phyloP scores from a whole-genome alignment of 2,329 filamentous ascomycete genomes.

The Diaporthe sp. region DNA sequence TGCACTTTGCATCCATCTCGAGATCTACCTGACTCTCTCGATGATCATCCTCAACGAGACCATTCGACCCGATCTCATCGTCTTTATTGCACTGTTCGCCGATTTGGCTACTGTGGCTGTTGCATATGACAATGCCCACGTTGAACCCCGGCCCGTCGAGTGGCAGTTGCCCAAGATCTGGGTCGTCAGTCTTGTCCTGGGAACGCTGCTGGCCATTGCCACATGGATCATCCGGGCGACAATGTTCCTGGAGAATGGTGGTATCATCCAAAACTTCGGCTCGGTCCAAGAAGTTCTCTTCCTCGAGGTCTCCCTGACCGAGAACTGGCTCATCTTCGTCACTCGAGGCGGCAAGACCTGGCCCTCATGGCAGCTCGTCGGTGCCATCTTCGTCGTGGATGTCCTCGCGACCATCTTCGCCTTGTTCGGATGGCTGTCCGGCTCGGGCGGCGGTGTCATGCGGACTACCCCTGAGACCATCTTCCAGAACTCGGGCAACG shows the following conservation, averaged over 20 bases:
- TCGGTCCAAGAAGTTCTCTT: slow-evolving; percentile 82
- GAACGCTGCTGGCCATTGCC: slow-evolving; percentile 75
- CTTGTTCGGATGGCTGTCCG: slow-evolving; percentile 79
- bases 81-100: slow-evolving; percentile 85
- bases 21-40: slow-evolving; percentile 82
- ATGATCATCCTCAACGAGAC: slow-evolving; percentile 88
- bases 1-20: slow-evolving; percentile 79
- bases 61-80: slow-evolving; percentile 78
- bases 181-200: slow-evolving; percentile 80
- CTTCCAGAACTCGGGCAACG: slow-evolving; percentile 53
- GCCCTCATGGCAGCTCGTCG: slow-evolving; percentile 81
- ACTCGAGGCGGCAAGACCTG: slow-evolving; percentile 80
- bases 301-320: slow-evolving; percentile 79
- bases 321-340: slow-evolving; percentile 86
- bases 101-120: slow-evolving; percentile 85
- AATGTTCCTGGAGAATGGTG: slow-evolving; percentile 77
- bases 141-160: slow-evolving; percentile 80
- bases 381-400: slow-evolving; percentile 80
- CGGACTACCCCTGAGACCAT: slow-evolving; percentile 46
- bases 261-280: slow-evolving; percentile 82
- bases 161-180: slow-evolving; percentile 88
- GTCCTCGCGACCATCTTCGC: slow-evolving; percentile 80
- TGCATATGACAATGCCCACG: slow-evolving; percentile 85
- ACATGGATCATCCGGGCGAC: slow-evolving; percentile 83
- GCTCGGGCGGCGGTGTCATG: slow-evolving; percentile 48